Base-by-base conservation (phyloP, 306 rosid species). In the Lagenaria siceraria region DNA sequence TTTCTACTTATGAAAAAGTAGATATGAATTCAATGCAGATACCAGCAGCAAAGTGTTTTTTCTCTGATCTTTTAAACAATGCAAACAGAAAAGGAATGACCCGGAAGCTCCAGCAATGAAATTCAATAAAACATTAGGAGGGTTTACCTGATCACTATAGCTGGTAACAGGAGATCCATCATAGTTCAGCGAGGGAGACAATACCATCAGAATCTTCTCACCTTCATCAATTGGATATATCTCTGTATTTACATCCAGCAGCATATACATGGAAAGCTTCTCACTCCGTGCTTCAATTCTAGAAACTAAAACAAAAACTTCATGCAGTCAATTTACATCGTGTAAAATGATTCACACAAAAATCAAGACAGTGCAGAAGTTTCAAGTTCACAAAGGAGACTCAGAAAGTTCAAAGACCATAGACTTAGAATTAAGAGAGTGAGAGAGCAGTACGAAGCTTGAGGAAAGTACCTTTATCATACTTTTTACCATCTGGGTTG, bases 401-500 rank as follows among this genome's bases (percentile, higher is more conserved):
- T 12, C 36, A 59, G 36, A 62, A n/a, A 63, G 14, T 35, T 36
- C 27, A 64, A 3, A 64, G 6, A 64, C 27, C 49, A 35, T 14
- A 64, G 35, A 64, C n/a, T 35, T 9, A 40, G 8, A n/a, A 66
- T n/a, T 12, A 18, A 66, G 35, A 24, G 55, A 22, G 42, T 69
- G 55, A 43, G 33, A 69, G 22, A 69, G 75, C 36, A 43, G 3
- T 46, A 43, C 6, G 22, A 46, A 70, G 54, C 21, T 3, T 70
- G 38, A 70, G 10, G 76, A 13, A 71, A 46, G 76, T 71, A 94
- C 96, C 97, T 86, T 74, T 91, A 36, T 91, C 97, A 69, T 89
- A 95, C 85, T 88, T 92, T 84, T 88, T 87, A 38, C 99, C 99
- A 63, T 95, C 97, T 8, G 97, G 98, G 76, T 92, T 86, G 79